A percentile compares a stretch with the other conserved stretches of the same genome.
Evolutionary conservation across 176 grass and related monocot species (phyloP).

Genomic region (Thalia dealbata): DNA sequence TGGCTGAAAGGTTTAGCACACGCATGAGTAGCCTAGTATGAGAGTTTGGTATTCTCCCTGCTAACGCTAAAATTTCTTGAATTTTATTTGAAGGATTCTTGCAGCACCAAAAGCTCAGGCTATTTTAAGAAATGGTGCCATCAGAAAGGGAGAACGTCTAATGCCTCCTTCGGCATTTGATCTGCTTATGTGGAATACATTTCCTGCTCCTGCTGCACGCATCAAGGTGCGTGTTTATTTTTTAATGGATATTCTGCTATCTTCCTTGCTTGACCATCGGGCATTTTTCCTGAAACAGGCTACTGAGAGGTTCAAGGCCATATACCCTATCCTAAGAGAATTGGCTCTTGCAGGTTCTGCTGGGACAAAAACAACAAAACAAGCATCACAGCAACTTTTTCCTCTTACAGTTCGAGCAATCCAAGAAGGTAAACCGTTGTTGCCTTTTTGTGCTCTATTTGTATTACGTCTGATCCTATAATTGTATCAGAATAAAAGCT

Average conservation of each 20-base stretch:
- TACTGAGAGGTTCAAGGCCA: constrained; percentile 82
- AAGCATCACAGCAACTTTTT: constrained; percentile 77
- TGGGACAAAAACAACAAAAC: constrained; percentile 75
- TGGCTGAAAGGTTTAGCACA: constrained; percentile 68
- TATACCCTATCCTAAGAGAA: constrained; percentile 73
- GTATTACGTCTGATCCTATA: background rate
- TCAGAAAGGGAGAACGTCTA: constrained; percentile 85
- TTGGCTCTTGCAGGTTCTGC: constrained; percentile 71
- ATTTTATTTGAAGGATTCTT: constrained; percentile 46
- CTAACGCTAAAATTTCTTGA: background rate
- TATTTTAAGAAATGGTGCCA: constrained; percentile 73
- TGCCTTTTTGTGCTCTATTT: background rate
- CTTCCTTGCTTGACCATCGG: background rate
- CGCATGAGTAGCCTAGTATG: background rate
- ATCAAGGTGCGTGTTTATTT: constrained; percentile 40
- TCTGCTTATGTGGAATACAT: constrained; percentile 62
- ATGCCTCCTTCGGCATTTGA: constrained; percentile 70
- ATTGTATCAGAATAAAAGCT: background rate
- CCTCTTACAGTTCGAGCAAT: constrained; percentile 56
- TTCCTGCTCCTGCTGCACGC: constrained; percentile 44
- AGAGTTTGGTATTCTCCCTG: background rate
- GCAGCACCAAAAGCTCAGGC: constrained; percentile 53
- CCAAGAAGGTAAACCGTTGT: constrained; percentile 64
- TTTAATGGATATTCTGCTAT: background rate
- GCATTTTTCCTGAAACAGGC: constrained; percentile 31